phyloP scores from a whole-genome alignment of 2,329 filamentous ascomycete genomes.

The Penicillium janthinellum region DNA sequence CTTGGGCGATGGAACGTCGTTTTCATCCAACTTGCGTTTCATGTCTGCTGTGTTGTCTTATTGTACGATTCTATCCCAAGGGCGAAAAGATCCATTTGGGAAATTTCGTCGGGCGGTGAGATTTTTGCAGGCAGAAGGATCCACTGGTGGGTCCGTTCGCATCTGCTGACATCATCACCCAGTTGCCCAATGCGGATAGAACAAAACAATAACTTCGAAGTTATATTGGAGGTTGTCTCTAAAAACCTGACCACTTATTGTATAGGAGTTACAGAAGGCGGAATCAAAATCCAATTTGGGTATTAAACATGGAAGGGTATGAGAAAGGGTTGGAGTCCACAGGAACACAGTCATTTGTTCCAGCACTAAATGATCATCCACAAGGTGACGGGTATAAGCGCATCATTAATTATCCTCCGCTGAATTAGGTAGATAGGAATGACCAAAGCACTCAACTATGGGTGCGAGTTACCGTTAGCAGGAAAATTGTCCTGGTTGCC shows the following conservation, averaged over 20 bases:
- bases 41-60: constrained; percentile 35
- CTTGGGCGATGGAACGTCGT: constrained; percentile 48
- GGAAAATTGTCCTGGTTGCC: not conserved
- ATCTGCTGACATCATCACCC: constrained; percentile 8
- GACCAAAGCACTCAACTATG: not conserved
- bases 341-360: not conserved
- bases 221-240: too few species aligned
- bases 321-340: not conserved
- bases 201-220: not conserved
- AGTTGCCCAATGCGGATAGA: constrained; percentile 4
- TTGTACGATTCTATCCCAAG: constrained; percentile 12
- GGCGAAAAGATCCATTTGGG: constrained; percentile 22
- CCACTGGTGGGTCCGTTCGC: not conserved
- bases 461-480: not conserved
- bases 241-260: too few species aligned
- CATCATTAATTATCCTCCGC: not conserved
- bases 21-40: constrained; percentile 54
- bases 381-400: not conserved
- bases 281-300: too few species aligned
- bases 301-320: not conserved
- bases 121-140: constrained; percentile 24
- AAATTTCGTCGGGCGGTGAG: constrained; percentile 42
- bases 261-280: too few species aligned
- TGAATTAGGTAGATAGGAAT: too few species aligned
- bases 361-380: not conserved